phyloP scores from a whole-genome alignment of 2,329 filamentous ascomycete genomes.

The Trichoderma asperellum region DNA sequence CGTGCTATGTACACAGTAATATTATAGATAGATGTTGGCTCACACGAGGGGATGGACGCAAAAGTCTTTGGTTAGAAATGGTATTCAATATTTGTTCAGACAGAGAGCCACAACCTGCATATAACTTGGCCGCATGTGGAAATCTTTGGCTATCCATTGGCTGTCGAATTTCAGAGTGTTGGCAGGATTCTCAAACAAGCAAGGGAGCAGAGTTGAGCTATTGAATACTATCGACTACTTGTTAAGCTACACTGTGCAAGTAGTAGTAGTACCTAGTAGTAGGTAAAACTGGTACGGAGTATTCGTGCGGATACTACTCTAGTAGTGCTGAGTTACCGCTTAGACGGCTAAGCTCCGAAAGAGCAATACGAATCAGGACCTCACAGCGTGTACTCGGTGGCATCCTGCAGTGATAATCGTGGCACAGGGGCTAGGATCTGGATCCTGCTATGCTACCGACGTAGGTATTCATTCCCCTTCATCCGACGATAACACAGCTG shows the following conservation, averaged over 20 bases:
- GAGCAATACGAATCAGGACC: background rate
- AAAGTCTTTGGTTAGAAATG: background rate
- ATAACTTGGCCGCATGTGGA: background rate
- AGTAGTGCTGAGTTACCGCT: background rate
- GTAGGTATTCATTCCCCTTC: background rate
- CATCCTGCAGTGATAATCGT: background rate
- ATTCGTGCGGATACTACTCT: background rate
- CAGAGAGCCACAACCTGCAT: background rate
- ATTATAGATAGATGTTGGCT: background rate
- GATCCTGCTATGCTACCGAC: background rate
- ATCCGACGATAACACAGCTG: background rate
- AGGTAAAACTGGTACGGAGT: background rate
- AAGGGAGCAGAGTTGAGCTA: slow-evolving; percentile 2
- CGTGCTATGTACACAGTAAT: background rate
- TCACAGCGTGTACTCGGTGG: too few relatives aligned
- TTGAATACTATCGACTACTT: background rate
- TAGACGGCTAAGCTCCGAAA: background rate
- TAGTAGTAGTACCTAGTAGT: too few relatives aligned
- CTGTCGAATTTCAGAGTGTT: background rate
- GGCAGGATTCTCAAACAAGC: background rate
- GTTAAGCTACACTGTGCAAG: background rate
- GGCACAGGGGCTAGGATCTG: background rate
- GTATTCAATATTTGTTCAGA: background rate
- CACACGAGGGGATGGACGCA: background rate
- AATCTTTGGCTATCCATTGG: slow-evolving; percentile 5